Conservation (phyloP, 441 rosid genomes). For the Bocquillonia castaneifolia region DNA sequence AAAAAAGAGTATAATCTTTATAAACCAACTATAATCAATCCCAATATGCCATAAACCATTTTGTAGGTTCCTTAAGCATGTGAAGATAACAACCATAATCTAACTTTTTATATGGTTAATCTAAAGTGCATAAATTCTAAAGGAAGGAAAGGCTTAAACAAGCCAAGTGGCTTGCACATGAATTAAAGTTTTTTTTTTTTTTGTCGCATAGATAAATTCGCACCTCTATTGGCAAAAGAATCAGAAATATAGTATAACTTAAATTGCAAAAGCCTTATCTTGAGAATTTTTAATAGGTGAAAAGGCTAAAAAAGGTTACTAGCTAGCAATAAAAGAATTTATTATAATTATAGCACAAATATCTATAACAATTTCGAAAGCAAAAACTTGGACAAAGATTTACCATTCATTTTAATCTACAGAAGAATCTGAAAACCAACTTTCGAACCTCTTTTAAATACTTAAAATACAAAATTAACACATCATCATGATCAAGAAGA, state of each 20-base stretch:
- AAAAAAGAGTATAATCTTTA: neutral
- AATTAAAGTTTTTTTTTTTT: neutral
- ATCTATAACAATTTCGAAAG: slow-evolving; percentile 5
- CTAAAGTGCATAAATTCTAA: slow-evolving; percentile 1
- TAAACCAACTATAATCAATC: neutral
- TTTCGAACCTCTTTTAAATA: neutral
- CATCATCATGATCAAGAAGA: neutral
- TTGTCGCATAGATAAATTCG: neutral
- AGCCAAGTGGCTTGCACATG: slow-evolving; percentile 14
- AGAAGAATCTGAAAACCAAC: slow-evolving; percentile 4
- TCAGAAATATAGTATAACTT: neutral
- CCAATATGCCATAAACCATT: neutral
- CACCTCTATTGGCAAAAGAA: neutral
- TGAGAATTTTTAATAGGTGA: neutral
- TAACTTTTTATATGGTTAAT: neutral
- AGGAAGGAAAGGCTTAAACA: neutral
- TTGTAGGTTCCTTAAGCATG: neutral
- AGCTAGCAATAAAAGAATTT: neutral
- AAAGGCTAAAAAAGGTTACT: neutral
- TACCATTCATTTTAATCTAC: neutral
- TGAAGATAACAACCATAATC: slow-evolving; percentile 12
- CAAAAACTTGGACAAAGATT: neutral
- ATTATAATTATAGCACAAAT: neutral
- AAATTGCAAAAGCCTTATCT: neutral
- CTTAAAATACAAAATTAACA: neutral